Base-by-base conservation (phyloP, 495 filamentous ascomycete species). In the Aspergillus leporis region DNA sequence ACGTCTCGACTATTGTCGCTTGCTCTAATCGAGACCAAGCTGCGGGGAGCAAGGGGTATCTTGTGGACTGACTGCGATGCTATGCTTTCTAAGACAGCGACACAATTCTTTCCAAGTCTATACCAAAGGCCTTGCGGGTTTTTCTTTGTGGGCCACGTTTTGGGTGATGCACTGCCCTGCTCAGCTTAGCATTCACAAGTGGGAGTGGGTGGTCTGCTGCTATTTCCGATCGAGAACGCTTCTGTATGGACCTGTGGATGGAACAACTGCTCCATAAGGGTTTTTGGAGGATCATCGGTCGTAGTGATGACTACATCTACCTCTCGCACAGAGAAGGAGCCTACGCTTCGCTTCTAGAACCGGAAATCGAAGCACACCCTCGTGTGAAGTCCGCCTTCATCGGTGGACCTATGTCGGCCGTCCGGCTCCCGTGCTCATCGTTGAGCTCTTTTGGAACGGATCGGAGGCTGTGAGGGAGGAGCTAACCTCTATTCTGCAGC, bases 211-310 rank as follows among this genome's bases (percentile, higher is more conserved):
- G n/a, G n/a, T n/a, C n/a, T n/a, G n/a, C n/a, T n/a, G n/a, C n/a
- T n/a, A n/a, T n/a, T n/a, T 50, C 68, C 69, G 6, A 62, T 69
- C 23, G 38, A 47, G 55, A 63, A 38, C 59, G 61, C n/a, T 71
- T 65, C 41, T 60, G 53, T 10, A 68, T 72, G 0, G 70, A 74
- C 40, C 60, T 76, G 1, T 71, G 58, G 64, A 38, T 46, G 0
- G 52, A 67, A 23, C 68, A 73, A 23, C 62, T 64, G 0, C 23
- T 31, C 10, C 18, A 61, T 23, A 65, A 63, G 23, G 66, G 61
- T 8, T 49, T 65, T 7, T 71, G 70, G 70, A 61, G 65, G 38
- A 61, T 68, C 18, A 54, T 65, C 38, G 68, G 64, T 2, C 62
- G 68, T 2, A 55, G 23, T 3, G 70, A 71, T 53, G 70, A 73